Evolutionary conservation across 148 eudicot species (phyloP).

Genomic region (Vaccinium corymbosum): DNA sequence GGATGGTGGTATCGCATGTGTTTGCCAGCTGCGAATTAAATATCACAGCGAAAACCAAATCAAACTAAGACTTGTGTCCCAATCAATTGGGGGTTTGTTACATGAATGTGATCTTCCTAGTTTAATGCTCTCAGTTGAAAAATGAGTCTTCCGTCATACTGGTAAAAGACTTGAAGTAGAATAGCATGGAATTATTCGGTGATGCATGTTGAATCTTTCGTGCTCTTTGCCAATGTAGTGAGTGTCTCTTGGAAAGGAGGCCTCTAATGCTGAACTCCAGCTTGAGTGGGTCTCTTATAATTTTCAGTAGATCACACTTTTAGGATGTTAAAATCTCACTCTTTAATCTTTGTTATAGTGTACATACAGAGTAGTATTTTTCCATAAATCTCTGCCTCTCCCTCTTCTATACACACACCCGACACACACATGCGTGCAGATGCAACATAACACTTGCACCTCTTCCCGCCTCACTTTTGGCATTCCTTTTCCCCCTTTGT

Average conservation of each 20-base stretch:
- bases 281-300: background rate
- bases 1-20: background rate
- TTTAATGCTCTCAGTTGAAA: background rate
- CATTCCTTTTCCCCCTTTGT: conserved; percentile 20
- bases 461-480: background rate
- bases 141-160: background rate
- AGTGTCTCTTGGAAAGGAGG: background rate
- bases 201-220: background rate
- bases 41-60: background rate
- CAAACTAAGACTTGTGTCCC: background rate
- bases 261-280: background rate
- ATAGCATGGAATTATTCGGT: background rate
- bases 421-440: background rate
- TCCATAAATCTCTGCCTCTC: background rate
- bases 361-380: background rate
- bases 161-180: background rate
- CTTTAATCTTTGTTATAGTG: background rate
- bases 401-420: background rate
- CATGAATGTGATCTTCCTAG: background rate
- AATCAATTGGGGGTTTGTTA: background rate
- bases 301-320: background rate
- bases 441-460: background rate
- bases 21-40: background rate
- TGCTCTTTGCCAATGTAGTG: background rate
- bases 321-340: background rate